Percentiles rank a stretch among this genome's conserved stretches.
These are phyloP conservation scores for Fraxinus cuspidata DNA, from an alignment of 257 asterid species.

Conservation along the genomic window DNA sequence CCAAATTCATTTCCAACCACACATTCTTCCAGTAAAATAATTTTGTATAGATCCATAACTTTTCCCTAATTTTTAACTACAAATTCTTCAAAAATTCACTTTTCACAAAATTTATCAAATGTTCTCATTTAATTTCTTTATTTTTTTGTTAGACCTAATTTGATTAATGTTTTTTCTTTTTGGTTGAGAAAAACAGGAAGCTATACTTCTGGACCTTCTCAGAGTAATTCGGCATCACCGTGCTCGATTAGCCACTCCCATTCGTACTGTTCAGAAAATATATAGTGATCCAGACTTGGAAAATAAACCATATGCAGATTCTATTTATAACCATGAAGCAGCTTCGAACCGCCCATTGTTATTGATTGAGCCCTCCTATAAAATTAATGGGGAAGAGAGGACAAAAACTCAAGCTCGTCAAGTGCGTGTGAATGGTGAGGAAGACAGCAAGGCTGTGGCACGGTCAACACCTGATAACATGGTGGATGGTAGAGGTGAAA, in stretches of 20 bases:
- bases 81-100: too few relatives aligned
- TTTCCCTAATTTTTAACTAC: too few relatives aligned
- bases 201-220: slow-evolving; percentile 83
- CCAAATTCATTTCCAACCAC: too few relatives aligned
- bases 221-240: slow-evolving; percentile 93
- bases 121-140: slow-evolving; percentile 3
- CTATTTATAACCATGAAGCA: slow-evolving; percentile 52
- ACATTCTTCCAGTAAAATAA: too few relatives aligned
- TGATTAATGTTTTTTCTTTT: neutral
- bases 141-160: neutral
- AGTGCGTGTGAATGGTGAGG: slow-evolving; percentile 53
- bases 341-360: slow-evolving; percentile 61
- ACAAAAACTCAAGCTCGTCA: slow-evolving; percentile 56
- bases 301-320: slow-evolving; percentile 66
- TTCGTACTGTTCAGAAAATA: slow-evolving; percentile 91
- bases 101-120: neutral
- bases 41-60: too few relatives aligned
- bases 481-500: slow-evolving; percentile 52
- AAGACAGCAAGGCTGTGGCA: slow-evolving; percentile 51
- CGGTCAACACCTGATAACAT: slow-evolving; percentile 48
- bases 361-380: slow-evolving; percentile 78
- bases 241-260: slow-evolving; percentile 98
- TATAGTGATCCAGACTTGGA: slow-evolving; percentile 82
- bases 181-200: slow-evolving; percentile 58
- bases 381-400: slow-evolving; percentile 80